These are phyloP conservation scores for Solanum chiquidenum DNA, from an alignment of 257 asterid genomes.

Conservation along the genomic window DNA sequence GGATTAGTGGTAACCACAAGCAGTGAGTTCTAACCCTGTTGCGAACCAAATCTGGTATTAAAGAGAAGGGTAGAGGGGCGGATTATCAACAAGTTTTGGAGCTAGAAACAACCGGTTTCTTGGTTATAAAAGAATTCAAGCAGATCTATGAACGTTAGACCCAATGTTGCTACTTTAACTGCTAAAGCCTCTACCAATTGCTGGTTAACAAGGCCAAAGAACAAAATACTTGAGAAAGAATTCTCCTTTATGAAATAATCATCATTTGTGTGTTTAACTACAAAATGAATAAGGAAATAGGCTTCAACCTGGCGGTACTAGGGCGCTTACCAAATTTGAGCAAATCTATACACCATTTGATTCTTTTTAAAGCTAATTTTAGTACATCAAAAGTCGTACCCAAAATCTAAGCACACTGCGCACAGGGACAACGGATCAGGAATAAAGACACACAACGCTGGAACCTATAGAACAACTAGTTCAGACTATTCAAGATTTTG, in stretches of 20 bases:
- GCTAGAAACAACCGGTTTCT: not conserved
- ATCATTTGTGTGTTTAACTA: not conserved
- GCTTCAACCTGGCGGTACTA: not conserved
- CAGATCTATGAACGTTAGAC: not conserved
- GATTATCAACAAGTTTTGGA: not conserved
- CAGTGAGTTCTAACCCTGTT: not conserved
- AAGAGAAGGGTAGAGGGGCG: not conserved
- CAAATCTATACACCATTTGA: not conserved
- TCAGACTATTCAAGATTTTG: not conserved
- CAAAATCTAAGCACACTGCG: not conserved
- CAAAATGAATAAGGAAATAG: not conserved
- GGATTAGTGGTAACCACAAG: not conserved
- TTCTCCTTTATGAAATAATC: not conserved
- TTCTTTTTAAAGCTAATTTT: not conserved
- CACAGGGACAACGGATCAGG: not conserved
- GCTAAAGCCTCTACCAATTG: not conserved
- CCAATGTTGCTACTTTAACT: not conserved
- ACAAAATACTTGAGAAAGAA: not conserved
- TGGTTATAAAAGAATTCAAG: not conserved
- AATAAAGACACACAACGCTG: not conserved
- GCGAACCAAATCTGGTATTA: not conserved
- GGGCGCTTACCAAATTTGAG: not conserved
- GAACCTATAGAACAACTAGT: not conserved
- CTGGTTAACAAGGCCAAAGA: not conserved
- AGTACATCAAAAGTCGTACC: not conserved